Evolutionary conservation across 306 rosid genomes (phyloP), one percentile per base, ranked within the genome.

Genomic region (Quercus wislizeni): DNA sequence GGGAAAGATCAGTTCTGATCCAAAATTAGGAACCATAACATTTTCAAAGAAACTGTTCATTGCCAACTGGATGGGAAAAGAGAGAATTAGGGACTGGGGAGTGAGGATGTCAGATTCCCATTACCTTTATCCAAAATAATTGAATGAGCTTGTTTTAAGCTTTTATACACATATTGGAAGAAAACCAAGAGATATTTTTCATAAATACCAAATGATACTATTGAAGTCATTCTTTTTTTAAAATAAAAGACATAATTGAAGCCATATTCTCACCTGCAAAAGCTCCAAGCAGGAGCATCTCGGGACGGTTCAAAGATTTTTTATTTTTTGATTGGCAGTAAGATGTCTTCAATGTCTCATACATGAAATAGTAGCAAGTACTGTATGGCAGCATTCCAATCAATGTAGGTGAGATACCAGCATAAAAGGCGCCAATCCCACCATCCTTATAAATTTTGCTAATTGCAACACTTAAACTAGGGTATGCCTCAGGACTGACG

Each of bases 381-480:
- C 99, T 95, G 90, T 95, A 92, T 12, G 99, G 97, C 63, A 95
- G 97, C 99, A 95, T 95, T 83, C 99, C 99, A 62, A 91, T 78
- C 64, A 95, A 79, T 18, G 99, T 95, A 65, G 99, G 99, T 77
- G 94, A 84, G 74, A 95, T 73, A 76, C 99, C 98, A 17, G 99
- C 85, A 90, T 95, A 95, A 76, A 93, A 90, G 71, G 94, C 92
- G 75, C 91, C 90, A 79, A 91, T 71, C 78, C 99, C 99, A 63
- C 97, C 97, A n/a, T 89, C 95, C 86, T 83, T 91, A 84, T 91
- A 90, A 82, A 89, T 95, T 85, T 86, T 91, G 83, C 91, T 75
- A 77, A 95, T 80, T 73, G 99, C 99, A 61, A 90, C 25, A 61
- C 90, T 86, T 83, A 91, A 85, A 82, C 78, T 86, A 55, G 99